Conservation (phyloP, 1,284 basidiomycete genomes). For the Heliocybe sulcata region DNA sequence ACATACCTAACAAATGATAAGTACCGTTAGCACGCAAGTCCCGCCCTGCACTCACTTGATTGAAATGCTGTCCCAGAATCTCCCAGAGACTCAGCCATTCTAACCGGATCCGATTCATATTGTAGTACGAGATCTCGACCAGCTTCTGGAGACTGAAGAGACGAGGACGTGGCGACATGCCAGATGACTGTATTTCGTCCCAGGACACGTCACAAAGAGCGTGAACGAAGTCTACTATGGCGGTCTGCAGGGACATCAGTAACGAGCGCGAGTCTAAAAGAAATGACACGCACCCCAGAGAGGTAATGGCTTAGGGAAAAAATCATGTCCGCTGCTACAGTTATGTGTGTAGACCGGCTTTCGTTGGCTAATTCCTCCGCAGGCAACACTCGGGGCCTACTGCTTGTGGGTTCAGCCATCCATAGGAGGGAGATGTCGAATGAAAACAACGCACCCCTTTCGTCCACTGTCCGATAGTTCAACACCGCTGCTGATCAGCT, state of each 20-base stretch:
- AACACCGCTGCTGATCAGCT: slow-evolving; percentile 83
- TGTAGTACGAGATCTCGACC: slow-evolving; percentile 99
- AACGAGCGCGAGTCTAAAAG: slow-evolving; percentile 7
- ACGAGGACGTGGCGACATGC: slow-evolving; percentile 87
- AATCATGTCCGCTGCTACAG: slow-evolving; percentile 98
- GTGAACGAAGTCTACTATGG: slow-evolving; percentile 97
- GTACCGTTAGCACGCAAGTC: background rate
- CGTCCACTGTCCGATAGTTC: slow-evolving; percentile 78
- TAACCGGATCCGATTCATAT: slow-evolving; percentile 97
- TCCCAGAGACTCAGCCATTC: slow-evolving; percentile 99
- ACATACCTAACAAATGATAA: slow-evolving; percentile 62
- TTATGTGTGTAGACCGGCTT: slow-evolving; percentile 96
- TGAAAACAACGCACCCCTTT: slow-evolving; percentile 53
- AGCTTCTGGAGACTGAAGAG: slow-evolving; percentile 98
- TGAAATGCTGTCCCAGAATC: slow-evolving; percentile 98
- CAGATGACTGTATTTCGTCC: slow-evolving; percentile 99
- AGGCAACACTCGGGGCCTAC: slow-evolving; percentile 63
- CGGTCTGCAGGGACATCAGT: slow-evolving; percentile 49
- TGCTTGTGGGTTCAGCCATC: slow-evolving; percentile 16
- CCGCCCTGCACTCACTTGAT: slow-evolving; percentile 59
- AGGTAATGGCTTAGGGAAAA: slow-evolving; percentile 94
- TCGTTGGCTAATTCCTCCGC: slow-evolving; percentile 96
- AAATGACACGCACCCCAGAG: slow-evolving; percentile 67
- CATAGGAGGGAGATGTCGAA: slow-evolving; percentile 7
- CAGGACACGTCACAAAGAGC: slow-evolving; percentile 96